Evolutionary conservation across 257 asterid genomes (phyloP), one percentile per base, ranked within the genome.

Genomic region (Solanum pinnatisectum): DNA sequence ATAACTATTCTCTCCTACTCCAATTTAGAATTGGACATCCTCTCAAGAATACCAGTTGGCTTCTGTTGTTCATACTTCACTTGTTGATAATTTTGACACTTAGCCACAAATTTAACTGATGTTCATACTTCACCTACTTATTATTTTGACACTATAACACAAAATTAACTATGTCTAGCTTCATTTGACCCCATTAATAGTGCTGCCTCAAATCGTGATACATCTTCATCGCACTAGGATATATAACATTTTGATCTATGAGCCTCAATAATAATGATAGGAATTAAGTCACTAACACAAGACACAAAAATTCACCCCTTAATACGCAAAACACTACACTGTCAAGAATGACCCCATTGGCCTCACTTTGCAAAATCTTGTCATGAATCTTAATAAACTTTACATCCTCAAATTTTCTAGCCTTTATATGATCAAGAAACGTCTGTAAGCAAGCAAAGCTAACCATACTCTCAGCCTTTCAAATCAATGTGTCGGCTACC

Each of bases 121-220:
- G 11, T 7, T 6, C 10, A 56, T 7, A 20, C 25, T 6, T 18
- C 10, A 20, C 11, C 63, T 56, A 3, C 4, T 18, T 2, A 8
- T 16, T 18, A 56, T 56, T 56, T 20, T 18, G 10, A 56, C 4
- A 3, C 25, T 56, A 20, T 3, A 2, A 20, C 65, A 56, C 4
- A 56, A 56, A 14, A 20, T 56, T 22, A 18, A 56, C 12, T 18
- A 0, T 18, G 10, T 56, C 25, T 22, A 20, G 10, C 25, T 56
- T 56, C 25, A 56, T 56, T 22, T 2, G 11, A 56, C 25, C 10
- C 65, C 25, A 20, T 8, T 2, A 56, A 20, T 56, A 56, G 9
- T 56, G 65, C 5, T 7, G 0, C 11, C 10, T 56, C 5, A 56
- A 56, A 22, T 56, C 4, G 8, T 0, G 12, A 18, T 3, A 56